Conservation (phyloP, 2,329 filamentous ascomycete species). For the Fusarium sp. region DNA sequence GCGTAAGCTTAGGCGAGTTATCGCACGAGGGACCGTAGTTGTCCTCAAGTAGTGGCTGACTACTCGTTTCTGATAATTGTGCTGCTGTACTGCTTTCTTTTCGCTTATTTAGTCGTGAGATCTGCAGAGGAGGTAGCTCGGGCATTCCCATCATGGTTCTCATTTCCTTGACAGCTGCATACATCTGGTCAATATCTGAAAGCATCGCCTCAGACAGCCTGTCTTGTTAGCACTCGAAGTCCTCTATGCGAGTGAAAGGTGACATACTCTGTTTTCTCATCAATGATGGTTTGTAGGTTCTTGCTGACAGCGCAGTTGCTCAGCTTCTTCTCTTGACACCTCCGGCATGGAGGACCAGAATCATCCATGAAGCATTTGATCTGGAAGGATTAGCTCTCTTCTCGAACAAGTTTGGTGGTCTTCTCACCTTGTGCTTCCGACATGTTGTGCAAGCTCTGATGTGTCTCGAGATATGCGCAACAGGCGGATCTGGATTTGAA, state of each 20-base stretch:
- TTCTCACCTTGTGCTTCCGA: slow-evolving; percentile 57
- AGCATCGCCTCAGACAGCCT: slow-evolving; percentile 38
- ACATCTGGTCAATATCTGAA: slow-evolving; percentile 44
- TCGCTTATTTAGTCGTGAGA: slow-evolving; percentile 27
- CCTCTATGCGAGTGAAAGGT: fast-evolving
- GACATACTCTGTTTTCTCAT: slow-evolving; percentile 55
- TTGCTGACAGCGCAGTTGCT: slow-evolving; percentile 57
- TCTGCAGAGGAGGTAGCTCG: slow-evolving; percentile 41
- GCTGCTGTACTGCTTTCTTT: slow-evolving; percentile 13
- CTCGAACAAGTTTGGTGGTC: fast-evolving
- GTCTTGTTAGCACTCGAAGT: fast-evolving
- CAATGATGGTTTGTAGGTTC: slow-evolving; percentile 57
- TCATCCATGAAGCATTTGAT: slow-evolving; percentile 59
- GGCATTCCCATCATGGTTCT: slow-evolving; percentile 42
- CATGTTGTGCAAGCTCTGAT: slow-evolving; percentile 58
- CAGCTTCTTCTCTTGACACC: slow-evolving; percentile 54
- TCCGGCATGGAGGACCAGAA: slow-evolving; percentile 54
- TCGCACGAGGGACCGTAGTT: slow-evolving; percentile 45
- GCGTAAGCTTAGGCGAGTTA: slow-evolving; percentile 46
- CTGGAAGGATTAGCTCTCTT: slow-evolving; percentile 21
- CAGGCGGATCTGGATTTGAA: slow-evolving; percentile 60
- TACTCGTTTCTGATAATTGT: neutral
- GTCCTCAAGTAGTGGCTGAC: slow-evolving; percentile 21
- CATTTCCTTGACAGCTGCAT: slow-evolving; percentile 44
- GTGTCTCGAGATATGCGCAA: slow-evolving; percentile 55